phyloP scores from a whole-genome alignment of 768 basidiomycete genomes.

The Pleurotus sapidus region DNA sequence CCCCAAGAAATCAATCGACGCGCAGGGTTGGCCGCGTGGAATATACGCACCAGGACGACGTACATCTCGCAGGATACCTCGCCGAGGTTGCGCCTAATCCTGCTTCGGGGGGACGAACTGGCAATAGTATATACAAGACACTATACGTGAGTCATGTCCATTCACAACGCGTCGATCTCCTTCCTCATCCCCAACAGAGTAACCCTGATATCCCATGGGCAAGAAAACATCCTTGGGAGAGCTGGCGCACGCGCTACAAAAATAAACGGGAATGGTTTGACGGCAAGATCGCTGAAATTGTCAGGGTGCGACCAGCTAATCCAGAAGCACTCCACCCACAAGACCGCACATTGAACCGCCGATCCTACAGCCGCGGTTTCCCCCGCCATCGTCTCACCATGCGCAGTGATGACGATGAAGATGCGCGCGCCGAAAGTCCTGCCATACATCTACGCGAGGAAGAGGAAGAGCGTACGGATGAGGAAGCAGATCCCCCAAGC shows the following conservation, averaged over 20 bases:
- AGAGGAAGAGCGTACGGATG: not conserved
- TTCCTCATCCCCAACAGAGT: slow-evolving; percentile 13
- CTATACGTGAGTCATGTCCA: slow-evolving; percentile 19
- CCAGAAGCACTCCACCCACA: not conserved
- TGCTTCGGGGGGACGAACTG: slow-evolving; percentile 35
- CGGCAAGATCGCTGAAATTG: slow-evolving; percentile 26
- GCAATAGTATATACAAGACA: slow-evolving; percentile 28
- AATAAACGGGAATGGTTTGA: slow-evolving; percentile 32
- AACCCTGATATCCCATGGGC: slow-evolving; percentile 34
- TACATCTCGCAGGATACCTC: slow-evolving; percentile 32
- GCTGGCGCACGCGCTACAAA: slow-evolving; percentile 49
- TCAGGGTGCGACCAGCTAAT: slow-evolving; percentile 3
- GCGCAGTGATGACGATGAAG: not conserved
- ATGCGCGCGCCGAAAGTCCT: not conserved
- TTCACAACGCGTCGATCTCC: not conserved
- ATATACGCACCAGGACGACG: slow-evolving; percentile 38
- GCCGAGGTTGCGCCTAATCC: slow-evolving; percentile 32
- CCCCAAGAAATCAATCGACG: not conserved
- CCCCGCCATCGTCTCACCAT: not conserved
- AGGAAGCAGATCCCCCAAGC: not conserved
- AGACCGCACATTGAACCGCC: not conserved
- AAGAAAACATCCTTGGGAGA: slow-evolving; percentile 37
- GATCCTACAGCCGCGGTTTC: not conserved
- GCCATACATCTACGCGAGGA: not conserved
- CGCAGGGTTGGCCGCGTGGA: slow-evolving; percentile 15